Percentiles rank a stretch among this genome's conserved stretches.
Conservation (phyloP, 352 stramenopile genomes). For the Thalassiosira delicatula region DNA sequence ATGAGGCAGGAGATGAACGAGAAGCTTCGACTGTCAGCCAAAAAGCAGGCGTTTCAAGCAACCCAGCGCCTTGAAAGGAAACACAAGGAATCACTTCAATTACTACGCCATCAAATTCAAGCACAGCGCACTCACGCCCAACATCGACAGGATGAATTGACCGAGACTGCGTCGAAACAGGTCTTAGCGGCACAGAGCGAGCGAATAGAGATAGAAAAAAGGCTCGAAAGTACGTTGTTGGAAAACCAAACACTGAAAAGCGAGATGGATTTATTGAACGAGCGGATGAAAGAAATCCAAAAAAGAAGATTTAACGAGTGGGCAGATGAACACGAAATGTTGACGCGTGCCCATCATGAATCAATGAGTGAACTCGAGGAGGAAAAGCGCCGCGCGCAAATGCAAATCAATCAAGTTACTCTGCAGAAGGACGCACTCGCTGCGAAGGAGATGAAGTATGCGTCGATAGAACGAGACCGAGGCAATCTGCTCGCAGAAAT, state of each 20-base stretch:
- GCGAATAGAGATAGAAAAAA: conserved; percentile 15
- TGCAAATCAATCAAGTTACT: conserved; percentile 25
- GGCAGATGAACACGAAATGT: conserved; percentile 38
- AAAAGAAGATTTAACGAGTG: conserved; percentile 46
- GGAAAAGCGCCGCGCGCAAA: conserved; percentile 39
- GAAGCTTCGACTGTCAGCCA: conserved; percentile 57
- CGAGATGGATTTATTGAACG: conserved; percentile 44
- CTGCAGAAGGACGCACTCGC: conserved; percentile 37
- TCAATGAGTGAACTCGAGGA: conserved; percentile 38
- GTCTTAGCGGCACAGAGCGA: conserved; percentile 34
- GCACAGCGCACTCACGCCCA: conserved; percentile 28
- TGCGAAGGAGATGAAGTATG: conserved; percentile 36
- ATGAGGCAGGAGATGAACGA: conserved; percentile 60
- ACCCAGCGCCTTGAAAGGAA: conserved; percentile 36
- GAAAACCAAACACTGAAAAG: conserved; percentile 51
- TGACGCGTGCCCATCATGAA: not conserved
- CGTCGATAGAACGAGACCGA: conserved; percentile 30
- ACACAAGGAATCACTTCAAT: conserved; percentile 41
- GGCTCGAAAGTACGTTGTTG: conserved; percentile 11
- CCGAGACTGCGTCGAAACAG: conserved; percentile 23
- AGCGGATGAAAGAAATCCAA: conserved; percentile 48
- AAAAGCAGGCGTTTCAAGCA: conserved; percentile 55
- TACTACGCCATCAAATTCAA: conserved; percentile 41
- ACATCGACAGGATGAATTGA: conserved; percentile 30
- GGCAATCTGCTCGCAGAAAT: conserved; percentile 24